Conservation (phyloP, 768 basidiomycete genomes). For the Obba rivulosa region DNA sequence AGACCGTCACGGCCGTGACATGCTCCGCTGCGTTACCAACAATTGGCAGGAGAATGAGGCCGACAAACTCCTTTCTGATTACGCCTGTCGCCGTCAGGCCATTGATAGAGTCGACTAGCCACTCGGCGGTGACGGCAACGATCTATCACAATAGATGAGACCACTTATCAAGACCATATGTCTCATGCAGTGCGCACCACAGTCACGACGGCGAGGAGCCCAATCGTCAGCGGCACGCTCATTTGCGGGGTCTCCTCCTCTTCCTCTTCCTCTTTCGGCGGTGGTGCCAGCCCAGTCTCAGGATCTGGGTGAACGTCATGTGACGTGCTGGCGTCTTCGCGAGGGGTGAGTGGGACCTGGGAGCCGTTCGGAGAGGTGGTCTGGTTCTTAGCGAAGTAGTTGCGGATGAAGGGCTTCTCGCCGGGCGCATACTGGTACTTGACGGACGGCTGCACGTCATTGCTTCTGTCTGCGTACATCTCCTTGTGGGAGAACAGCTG, state of each 20-base stretch:
- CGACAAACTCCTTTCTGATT: slow-evolving; percentile 80
- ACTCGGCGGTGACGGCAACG: slow-evolving; percentile 52
- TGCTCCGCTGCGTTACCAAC: slow-evolving; percentile 92
- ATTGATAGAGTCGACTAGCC: slow-evolving; percentile 76
- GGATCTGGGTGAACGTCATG: slow-evolving; percentile 3
- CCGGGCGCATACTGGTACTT: slow-evolving; percentile 10
- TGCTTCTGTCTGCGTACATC: slow-evolving; percentile 36
- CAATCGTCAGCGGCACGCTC: slow-evolving; percentile 29
- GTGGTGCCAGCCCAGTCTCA: too few species aligned
- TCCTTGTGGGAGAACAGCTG: slow-evolving; percentile 53
- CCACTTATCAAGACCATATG: not conserved
- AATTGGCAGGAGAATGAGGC: slow-evolving; percentile 83
- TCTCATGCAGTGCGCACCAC: slow-evolving; percentile 26
- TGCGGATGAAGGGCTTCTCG: slow-evolving; percentile 2
- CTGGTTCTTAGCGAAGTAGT: not conserved
- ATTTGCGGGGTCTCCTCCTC: slow-evolving; percentile 31
- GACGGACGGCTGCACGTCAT: slow-evolving; percentile 19
- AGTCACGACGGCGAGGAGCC: slow-evolving; percentile 32
- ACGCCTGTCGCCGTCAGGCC: slow-evolving; percentile 53
- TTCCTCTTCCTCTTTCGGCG: slow-evolving; percentile 6
- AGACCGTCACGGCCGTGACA: slow-evolving; percentile 86
- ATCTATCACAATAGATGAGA: slow-evolving; percentile 21
- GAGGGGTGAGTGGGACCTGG: slow-evolving; percentile 4
- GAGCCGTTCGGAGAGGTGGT: slow-evolving; percentile 4
- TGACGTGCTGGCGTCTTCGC: not conserved